phyloP scores from a whole-genome alignment of 2,329 filamentous ascomycete genomes.

The Diplodia corticola region DNA sequence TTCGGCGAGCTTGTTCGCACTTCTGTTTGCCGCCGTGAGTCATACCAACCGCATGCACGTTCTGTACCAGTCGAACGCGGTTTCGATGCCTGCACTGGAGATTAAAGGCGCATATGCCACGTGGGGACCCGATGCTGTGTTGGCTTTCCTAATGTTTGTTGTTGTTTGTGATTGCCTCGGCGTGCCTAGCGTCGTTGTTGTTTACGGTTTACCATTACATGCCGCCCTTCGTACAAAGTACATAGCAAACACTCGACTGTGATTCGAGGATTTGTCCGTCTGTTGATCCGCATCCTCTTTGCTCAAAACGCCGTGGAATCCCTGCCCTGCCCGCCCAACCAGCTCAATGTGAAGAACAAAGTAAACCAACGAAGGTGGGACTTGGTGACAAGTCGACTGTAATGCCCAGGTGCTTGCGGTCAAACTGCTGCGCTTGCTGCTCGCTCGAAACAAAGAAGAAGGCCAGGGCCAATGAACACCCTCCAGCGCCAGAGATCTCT shows the following conservation, averaged over 20 bases:
- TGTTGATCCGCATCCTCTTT: neutral
- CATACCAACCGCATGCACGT: neutral
- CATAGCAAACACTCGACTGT: conserved; percentile 10
- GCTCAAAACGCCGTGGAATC: conserved; percentile 12
- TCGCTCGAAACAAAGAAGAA: conserved; percentile 10
- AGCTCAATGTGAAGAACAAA: neutral
- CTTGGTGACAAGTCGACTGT: neutral
- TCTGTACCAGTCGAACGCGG: neutral
- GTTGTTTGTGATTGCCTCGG: conserved; percentile 14
- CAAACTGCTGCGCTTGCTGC: conserved; percentile 16
- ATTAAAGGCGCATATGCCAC: neutral
- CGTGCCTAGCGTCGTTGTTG: conserved; percentile 9
- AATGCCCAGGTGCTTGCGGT: conserved; percentile 15
- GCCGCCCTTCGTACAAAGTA: conserved; percentile 18
- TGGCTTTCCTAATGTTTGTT: conserved; percentile 20
- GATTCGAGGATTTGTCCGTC: conserved; percentile 8
- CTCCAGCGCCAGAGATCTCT: conserved; percentile 15
- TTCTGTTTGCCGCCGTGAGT: neutral
- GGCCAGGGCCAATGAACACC: conserved; percentile 10
- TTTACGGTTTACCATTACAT: conserved; percentile 20
- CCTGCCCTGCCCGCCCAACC: neutral
- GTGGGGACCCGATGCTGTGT: neutral
- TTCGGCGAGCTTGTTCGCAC: neutral
- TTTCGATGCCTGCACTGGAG: neutral
- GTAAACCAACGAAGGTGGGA: neutral